Conservation (phyloP, 768 basidiomycete species). For the Hypsizygus marmoreus region DNA sequence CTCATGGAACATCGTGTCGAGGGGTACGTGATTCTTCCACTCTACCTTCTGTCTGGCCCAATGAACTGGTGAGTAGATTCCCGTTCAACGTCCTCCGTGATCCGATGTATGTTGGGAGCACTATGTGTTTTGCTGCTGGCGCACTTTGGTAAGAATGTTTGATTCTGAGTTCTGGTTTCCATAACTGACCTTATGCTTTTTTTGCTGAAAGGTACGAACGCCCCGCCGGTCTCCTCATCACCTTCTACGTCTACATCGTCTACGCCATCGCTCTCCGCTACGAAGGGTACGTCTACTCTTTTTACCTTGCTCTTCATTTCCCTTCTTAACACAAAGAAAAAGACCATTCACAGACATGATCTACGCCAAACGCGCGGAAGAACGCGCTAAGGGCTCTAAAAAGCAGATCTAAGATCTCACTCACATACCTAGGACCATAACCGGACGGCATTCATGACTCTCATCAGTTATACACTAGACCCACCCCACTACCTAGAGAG, state of each 20-base stretch:
- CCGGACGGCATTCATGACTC: slow-evolving; percentile 15
- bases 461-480: slow-evolving; percentile 19
- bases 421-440: slow-evolving; percentile 1
- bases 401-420: slow-evolving; percentile 17
- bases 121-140: slow-evolving; percentile 83
- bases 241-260: slow-evolving; percentile 78
- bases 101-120: slow-evolving; percentile 98
- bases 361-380: slow-evolving; percentile 58
- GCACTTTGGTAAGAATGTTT: slow-evolving; percentile 73
- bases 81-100: slow-evolving; percentile 92
- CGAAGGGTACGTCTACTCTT: slow-evolving; percentile 72
- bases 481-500: slow-evolving; percentile 9
- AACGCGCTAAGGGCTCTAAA: slow-evolving; percentile 20
- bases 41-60: background rate
- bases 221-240: slow-evolving; percentile 81
- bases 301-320: background rate
- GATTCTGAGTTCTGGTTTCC: background rate
- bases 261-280: slow-evolving; percentile 83
- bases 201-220: slow-evolving; percentile 67
- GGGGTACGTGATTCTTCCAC: slow-evolving; percentile 41
- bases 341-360: slow-evolving; percentile 86
- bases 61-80: slow-evolving; percentile 48
- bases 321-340: slow-evolving; percentile 2
- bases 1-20: slow-evolving; percentile 89
- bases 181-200: background rate